phyloP scores from a whole-genome alignment of 768 basidiomycete species.

The Agrocybe chaxingu region DNA sequence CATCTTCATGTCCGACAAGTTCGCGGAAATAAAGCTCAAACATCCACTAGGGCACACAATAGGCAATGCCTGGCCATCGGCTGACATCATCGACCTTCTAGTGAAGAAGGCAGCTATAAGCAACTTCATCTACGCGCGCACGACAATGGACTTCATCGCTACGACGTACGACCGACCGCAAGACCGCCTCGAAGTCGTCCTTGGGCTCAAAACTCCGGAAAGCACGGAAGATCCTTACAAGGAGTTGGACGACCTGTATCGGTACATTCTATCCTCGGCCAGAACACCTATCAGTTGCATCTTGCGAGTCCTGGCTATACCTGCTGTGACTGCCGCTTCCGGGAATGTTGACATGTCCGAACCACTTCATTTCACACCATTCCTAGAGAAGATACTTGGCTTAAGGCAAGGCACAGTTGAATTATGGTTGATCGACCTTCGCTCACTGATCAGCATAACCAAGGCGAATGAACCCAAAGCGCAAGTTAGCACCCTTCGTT shows the following conservation, averaged over 20 bases:
- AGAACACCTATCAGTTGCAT: neutral
- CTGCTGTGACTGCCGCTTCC: too few species aligned
- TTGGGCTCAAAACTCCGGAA: neutral
- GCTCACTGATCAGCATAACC: neutral
- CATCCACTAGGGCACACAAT: neutral
- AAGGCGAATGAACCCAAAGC: neutral
- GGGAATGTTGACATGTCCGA: too few species aligned
- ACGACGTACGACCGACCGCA: neutral
- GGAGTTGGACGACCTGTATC: neutral
- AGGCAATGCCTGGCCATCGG: neutral
- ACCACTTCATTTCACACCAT: neutral
- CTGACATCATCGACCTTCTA: neutral
- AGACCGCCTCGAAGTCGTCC: neutral
- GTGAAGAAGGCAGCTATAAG: neutral
- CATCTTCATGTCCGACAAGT: too few species aligned
- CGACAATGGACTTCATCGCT: conserved; percentile 5
- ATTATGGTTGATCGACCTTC: neutral
- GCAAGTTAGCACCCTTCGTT: neutral
- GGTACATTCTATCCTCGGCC: neutral
- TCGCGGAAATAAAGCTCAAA: too few species aligned
- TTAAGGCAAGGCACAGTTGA: neutral
- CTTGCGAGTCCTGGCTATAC: neutral
- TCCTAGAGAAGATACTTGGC: neutral
- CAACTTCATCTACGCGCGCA: conserved; percentile 4
- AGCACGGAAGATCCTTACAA: neutral